Conservation (phyloP, 805 yeast species). For the Alloascoidea africana region DNA sequence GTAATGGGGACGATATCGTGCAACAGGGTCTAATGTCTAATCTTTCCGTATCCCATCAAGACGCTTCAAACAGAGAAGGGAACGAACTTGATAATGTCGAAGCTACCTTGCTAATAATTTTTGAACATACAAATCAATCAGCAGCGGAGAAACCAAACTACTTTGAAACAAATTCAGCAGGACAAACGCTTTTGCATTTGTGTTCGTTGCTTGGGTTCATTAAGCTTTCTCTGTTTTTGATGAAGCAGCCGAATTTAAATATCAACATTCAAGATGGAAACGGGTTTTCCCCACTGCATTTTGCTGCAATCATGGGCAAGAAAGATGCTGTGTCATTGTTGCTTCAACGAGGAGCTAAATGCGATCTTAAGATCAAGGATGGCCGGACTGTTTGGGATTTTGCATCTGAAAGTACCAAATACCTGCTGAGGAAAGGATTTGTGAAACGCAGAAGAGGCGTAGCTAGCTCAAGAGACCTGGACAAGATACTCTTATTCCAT, state of each 20-base stretch:
- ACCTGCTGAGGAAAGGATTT: too few species aligned
- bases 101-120: too few species aligned
- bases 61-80: slow-evolving; percentile 18
- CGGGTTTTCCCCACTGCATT: slow-evolving; percentile 80
- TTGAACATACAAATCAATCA: too few species aligned
- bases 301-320: slow-evolving; percentile 68
- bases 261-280: slow-evolving; percentile 61
- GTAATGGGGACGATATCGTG: slow-evolving; percentile 6
- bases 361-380: slow-evolving; percentile 32
- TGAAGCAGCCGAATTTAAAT: too few species aligned
- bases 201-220: slow-evolving; percentile 65
- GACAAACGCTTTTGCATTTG: slow-evolving; percentile 80
- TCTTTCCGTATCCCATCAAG: slow-evolving; percentile 6
- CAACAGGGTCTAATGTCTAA: slow-evolving; percentile 4
- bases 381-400: slow-evolving; percentile 20
- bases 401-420: too few species aligned
- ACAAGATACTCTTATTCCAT: too few species aligned
- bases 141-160: too few species aligned
- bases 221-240: slow-evolving; percentile 43
- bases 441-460: too few species aligned
- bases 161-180: slow-evolving; percentile 67
- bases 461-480: too few species aligned
- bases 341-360: slow-evolving; percentile 48
- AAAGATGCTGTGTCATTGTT: slow-evolving; percentile 48
- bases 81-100: too few species aligned